These are phyloP conservation scores for Gossypium turneri DNA, from an alignment of 345 rosid genomes.

Conservation along the genomic window DNA sequence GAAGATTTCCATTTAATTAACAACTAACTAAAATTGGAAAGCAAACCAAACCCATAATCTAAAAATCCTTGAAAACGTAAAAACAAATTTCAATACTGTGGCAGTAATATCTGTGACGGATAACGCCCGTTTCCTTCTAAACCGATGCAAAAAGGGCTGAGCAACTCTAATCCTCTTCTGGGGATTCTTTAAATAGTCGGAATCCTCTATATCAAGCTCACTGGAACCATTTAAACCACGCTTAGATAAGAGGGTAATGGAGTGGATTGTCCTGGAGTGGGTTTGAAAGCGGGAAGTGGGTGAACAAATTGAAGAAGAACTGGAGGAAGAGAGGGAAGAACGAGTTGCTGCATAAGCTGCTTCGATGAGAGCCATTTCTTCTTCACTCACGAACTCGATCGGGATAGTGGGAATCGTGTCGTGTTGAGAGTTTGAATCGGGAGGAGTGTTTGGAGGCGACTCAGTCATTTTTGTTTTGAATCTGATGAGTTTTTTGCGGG, in stretches of 20 bases:
- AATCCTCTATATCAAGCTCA: conserved; percentile 59
- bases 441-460: conserved; percentile 27
- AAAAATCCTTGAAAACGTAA: neutral
- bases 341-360: conserved; percentile 58
- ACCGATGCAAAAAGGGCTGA: conserved; percentile 40
- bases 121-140: conserved; percentile 51
- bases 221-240: conserved; percentile 26
- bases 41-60: conserved; percentile 1
- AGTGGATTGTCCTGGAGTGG: conserved; percentile 32
- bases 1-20: neutral
- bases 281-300: conserved; percentile 23
- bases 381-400: conserved; percentile 72
- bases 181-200: conserved; percentile 16
- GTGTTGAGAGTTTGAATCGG: conserved; percentile 18
- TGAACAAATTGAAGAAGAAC: conserved; percentile 32
- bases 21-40: conserved; percentile 9
- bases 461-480: conserved; percentile 39
- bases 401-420: conserved; percentile 40
- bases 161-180: conserved; percentile 28
- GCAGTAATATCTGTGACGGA: conserved; percentile 65
- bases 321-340: conserved; percentile 29
- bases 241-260: conserved; percentile 38
- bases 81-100: conserved; percentile 34
- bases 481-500: conserved; percentile 9
- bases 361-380: conserved; percentile 82